Conservation (phyloP, 1,139 yeast genomes). For the Suhomyces bribrorum region DNA sequence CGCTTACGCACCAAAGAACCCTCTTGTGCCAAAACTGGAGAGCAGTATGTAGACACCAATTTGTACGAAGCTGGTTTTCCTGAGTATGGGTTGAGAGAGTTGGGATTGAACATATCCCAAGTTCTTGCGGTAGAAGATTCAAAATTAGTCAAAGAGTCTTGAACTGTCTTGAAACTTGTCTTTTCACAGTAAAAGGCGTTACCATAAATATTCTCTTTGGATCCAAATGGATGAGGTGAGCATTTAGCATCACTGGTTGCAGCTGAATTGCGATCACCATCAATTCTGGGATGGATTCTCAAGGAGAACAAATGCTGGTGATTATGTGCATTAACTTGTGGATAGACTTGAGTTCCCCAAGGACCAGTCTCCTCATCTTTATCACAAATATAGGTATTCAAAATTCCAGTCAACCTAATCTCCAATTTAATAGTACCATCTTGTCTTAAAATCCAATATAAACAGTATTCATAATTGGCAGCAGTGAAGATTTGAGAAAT, state of each 20-base stretch:
- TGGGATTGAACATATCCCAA: constrained; percentile 80
- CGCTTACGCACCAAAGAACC: constrained; percentile 77
- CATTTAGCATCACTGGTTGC: constrained; percentile 66
- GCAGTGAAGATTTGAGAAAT: constrained; percentile 82
- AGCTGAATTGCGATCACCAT: constrained; percentile 76
- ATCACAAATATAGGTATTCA: constrained; percentile 65
- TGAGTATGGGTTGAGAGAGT: constrained; percentile 62
- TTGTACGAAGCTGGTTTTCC: constrained; percentile 76
- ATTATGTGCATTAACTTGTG: constrained; percentile 79
- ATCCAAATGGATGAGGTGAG: constrained; percentile 61
- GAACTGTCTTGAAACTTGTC: constrained; percentile 64
- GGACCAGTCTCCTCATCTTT: constrained; percentile 68
- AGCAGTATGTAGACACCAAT: constrained; percentile 74
- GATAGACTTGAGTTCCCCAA: constrained; percentile 81
- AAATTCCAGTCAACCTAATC: constrained; percentile 76
- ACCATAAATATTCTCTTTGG: constrained; percentile 70
- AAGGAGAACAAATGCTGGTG: constrained; percentile 84
- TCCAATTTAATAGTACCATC: constrained; percentile 82
- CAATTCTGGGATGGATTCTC: constrained; percentile 77
- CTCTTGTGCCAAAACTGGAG: constrained; percentile 70
- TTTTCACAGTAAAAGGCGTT: constrained; percentile 68
- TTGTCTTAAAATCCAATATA: constrained; percentile 80
- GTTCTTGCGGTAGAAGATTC: constrained; percentile 65
- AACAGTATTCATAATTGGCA: constrained; percentile 81
- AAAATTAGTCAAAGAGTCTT: constrained; percentile 65